phyloP scores from a whole-genome alignment of 345 rosid genomes.

The Eucalyptus decipiens region DNA sequence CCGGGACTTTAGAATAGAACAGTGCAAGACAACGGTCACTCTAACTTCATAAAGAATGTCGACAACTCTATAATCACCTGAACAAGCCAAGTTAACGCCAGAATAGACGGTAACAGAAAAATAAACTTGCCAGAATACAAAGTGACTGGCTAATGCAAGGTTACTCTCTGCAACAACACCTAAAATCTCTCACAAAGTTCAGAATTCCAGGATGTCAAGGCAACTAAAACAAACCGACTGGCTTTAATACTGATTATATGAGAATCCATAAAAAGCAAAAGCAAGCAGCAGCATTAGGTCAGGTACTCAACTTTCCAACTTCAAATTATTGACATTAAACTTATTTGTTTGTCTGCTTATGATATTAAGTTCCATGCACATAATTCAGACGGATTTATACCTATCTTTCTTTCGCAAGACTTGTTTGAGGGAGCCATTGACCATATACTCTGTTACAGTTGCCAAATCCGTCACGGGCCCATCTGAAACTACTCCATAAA shows the following conservation, averaged over 20 bases:
- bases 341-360: not conserved
- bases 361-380: not conserved
- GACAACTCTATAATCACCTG: not conserved
- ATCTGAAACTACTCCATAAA: conserved; percentile 41
- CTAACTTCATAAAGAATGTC: not conserved
- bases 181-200: not conserved
- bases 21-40: not conserved
- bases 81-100: not conserved
- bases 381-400: not conserved
- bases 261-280: not conserved
- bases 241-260: not conserved
- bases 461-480: conserved; percentile 14
- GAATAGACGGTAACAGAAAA: not conserved
- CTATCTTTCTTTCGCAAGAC: conserved; percentile 19
- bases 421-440: conserved; percentile 30
- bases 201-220: not conserved
- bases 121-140: not conserved
- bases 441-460: conserved; percentile 35
- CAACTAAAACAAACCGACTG: not conserved
- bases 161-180: not conserved
- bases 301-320: not conserved
- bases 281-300: not conserved
- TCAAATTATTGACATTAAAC: not conserved
- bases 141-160: not conserved
- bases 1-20: not conserved